Conservation (phyloP, 495 filamentous ascomycete species). For the Cladorrhinum samala region DNA sequence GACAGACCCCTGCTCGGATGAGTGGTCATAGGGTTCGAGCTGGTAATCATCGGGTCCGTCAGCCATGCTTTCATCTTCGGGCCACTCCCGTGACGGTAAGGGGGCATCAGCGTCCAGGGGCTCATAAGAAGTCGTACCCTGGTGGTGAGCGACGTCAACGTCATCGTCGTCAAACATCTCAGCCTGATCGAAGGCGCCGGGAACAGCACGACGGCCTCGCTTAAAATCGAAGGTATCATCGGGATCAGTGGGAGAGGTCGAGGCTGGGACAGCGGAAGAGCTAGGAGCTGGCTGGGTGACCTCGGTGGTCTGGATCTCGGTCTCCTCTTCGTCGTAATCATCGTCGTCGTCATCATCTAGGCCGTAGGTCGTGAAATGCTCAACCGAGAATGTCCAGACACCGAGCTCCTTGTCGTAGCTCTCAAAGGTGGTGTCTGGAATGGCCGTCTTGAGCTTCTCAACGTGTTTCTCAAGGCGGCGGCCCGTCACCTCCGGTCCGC, state of each 20-base stretch:
- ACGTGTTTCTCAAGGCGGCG: slow-evolving; percentile 68
- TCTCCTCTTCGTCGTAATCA: slow-evolving; percentile 65
- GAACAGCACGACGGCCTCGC: slow-evolving; percentile 58
- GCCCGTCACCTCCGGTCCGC: slow-evolving; percentile 27
- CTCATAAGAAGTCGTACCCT: slow-evolving; percentile 89
- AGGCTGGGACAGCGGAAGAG: slow-evolving; percentile 16
- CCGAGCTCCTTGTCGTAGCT: slow-evolving; percentile 71
- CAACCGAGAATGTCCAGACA: slow-evolving; percentile 83
- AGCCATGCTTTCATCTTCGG: slow-evolving; percentile 55
- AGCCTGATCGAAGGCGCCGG: slow-evolving; percentile 68
- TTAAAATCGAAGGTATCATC: slow-evolving; percentile 82
- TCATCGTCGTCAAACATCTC: slow-evolving; percentile 45
- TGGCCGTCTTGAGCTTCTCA: slow-evolving; percentile 62
- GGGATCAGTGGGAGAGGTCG: slow-evolving; percentile 40
- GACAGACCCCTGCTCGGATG: slow-evolving; percentile 23
- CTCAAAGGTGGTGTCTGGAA: slow-evolving; percentile 72
- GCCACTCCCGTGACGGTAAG: slow-evolving; percentile 55
- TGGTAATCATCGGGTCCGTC: slow-evolving; percentile 56
- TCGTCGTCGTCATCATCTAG: slow-evolving; percentile 81
- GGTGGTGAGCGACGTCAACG: slow-evolving; percentile 36
- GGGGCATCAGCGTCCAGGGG: slow-evolving; percentile 70
- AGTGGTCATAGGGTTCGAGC: slow-evolving; percentile 24
- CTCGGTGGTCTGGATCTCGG: slow-evolving; percentile 39
- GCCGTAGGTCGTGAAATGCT: slow-evolving; percentile 95
- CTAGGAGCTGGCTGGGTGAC: slow-evolving; percentile 1